Evolutionary conservation across 805 yeast genomes (phyloP), one percentile per base, ranked within the genome.

Genomic region (Teunomyces kruisii): DNA sequence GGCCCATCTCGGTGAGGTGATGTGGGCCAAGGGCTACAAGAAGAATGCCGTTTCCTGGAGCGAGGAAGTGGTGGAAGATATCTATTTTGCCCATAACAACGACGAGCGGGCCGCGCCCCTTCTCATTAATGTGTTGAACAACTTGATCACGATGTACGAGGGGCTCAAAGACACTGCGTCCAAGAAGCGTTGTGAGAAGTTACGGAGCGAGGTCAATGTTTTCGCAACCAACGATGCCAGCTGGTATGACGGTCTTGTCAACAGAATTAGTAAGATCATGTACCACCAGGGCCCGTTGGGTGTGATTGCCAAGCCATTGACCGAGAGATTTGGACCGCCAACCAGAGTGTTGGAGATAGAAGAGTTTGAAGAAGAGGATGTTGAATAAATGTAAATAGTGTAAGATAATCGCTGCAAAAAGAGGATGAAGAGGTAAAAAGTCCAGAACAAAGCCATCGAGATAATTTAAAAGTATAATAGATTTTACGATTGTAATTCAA

Each of bases 221-320:
- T 60, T 62, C 35, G 69, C 67, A n/a, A 32, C 49, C 16, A 58
- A 53, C 27, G 58, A 55, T 24, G 42, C 40, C 3, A 43, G 57
- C 2, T 70, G 73, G 73, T 70, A 71, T 49, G 69, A 65, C 39
- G 54, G 59, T 29, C 44, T 64, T 22, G 52, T 69, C 14, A 58
- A 56, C 45, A 50, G 72, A 16, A 64, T 67, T 48, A 62, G 73
- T 42, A 66, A 59, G 41, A 70, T 70, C 40, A 68, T 72, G 29
- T 71, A 70, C 55, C 52, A 62, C 48, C 58, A 57, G 39, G 76
- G 77, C 1, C 77, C 77, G 1, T 55, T 72, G 36, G 76, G 75
- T 3, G 57, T 72, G 16, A 50, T 72, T 15, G 74, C 68, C 43
- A 72, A 70, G 51, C 70, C 67, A 1, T 51, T 72, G 31, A 49